Conservation (phyloP, 2,329 filamentous ascomycete genomes). For the Thelonectria blattea region DNA sequence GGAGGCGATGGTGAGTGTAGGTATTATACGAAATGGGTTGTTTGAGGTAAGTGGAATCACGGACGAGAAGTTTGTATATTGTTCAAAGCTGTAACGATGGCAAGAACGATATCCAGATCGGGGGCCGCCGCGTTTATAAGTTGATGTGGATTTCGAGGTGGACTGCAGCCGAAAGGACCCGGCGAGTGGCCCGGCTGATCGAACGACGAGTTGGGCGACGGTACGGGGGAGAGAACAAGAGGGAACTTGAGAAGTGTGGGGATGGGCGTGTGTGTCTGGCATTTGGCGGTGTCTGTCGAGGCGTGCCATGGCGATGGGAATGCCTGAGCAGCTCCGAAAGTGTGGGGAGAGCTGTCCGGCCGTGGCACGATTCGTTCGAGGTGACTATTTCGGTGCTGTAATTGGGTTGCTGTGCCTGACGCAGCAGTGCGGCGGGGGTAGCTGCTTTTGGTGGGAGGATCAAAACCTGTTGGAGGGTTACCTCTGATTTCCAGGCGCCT, state of each 20-base stretch:
- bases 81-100: not conserved
- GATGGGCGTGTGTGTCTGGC: not conserved
- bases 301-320: no score
- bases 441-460: not conserved
- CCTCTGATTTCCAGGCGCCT: no score
- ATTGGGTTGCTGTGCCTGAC: not conserved
- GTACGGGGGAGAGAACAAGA: slow-evolving; percentile 3
- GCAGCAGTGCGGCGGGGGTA: not conserved
- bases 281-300: no score
- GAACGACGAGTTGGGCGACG: slow-evolving; percentile 21
- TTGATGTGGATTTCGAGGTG: slow-evolving; percentile 1
- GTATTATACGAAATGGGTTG: not conserved
- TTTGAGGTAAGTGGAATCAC: not conserved
- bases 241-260: slow-evolving; percentile 1
- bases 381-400: not conserved
- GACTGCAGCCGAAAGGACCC: slow-evolving; percentile 14
- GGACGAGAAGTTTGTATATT: not conserved
- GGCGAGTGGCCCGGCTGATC: slow-evolving; percentile 19
- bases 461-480: not conserved
- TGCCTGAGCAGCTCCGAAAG: not conserved
- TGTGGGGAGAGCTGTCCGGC: not conserved
- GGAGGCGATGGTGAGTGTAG: slow-evolving; percentile 1
- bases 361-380: slow-evolving; percentile 10
- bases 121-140: slow-evolving; percentile 22
- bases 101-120: not conserved